Evolutionary conservation across 2,329 filamentous ascomycete species (phyloP).

Genomic region (Anthostomella pinea): DNA sequence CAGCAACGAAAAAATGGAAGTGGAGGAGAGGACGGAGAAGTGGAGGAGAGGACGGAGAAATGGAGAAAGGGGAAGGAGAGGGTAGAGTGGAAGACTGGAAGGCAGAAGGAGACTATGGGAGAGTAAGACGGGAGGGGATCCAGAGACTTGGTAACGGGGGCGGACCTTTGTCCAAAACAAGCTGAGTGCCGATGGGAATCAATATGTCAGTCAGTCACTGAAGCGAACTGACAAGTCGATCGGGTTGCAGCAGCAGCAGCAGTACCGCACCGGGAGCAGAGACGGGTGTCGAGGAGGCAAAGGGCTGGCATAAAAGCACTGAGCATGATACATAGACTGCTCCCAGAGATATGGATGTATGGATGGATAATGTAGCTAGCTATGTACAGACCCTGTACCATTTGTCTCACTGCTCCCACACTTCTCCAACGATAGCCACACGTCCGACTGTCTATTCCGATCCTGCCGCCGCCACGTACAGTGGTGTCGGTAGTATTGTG

Average conservation of each 20-base stretch:
- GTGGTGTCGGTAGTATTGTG: no score
- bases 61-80: conserved; percentile 7
- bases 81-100: conserved; percentile 12
- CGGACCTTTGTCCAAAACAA: conserved; percentile 29
- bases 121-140: conserved; percentile 23
- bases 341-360: no score
- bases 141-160: conserved; percentile 29
- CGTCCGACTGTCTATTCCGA: no score
- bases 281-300: no score
- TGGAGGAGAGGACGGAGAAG: conserved; percentile 8
- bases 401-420: no score
- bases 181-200: conserved; percentile 16
- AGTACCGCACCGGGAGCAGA: not conserved
- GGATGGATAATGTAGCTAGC: no score
- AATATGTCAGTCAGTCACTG: not conserved
- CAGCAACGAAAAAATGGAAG: conserved; percentile 12
- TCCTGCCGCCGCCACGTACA: not conserved
- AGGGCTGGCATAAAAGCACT: no score
- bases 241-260: not conserved
- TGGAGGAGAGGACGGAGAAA: conserved; percentile 7
- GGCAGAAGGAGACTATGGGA: conserved; percentile 10
- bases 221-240: conserved; percentile 11
- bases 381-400: no score
- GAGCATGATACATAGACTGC: no score
- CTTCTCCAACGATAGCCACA: no score